Conservation (phyloP, 768 basidiomycete genomes). For the Cystobasidium ongulense region DNA sequence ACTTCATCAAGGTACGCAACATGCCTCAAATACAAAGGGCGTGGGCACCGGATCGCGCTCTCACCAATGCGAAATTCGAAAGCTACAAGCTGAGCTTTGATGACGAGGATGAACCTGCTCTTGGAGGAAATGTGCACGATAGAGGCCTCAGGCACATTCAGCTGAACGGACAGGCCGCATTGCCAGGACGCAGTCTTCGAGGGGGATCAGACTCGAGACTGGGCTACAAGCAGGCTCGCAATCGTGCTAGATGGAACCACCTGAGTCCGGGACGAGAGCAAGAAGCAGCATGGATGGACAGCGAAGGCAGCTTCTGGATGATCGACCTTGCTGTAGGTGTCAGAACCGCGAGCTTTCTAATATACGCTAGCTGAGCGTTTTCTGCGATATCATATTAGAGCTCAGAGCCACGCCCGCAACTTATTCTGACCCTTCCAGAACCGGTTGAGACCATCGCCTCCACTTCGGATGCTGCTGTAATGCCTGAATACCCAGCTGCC, state of each 20-base stretch:
- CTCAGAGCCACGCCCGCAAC: neutral
- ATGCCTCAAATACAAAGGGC: conserved; percentile 4
- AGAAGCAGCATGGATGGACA: conserved; percentile 33
- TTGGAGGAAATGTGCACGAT: neutral
- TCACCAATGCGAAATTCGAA: conserved; percentile 38
- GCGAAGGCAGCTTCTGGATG: conserved; percentile 22
- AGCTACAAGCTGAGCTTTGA: conserved; percentile 36
- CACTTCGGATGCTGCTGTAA: neutral
- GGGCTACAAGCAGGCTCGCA: conserved; percentile 33
- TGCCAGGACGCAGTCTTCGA: conserved; percentile 24
- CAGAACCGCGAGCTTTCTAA: neutral
- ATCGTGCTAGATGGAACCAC: conserved; percentile 37
- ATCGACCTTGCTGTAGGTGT: conserved; percentile 17
- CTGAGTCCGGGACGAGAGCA: conserved; percentile 14
- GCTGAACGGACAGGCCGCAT: neutral
- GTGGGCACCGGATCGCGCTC: conserved; percentile 19
- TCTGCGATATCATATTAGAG: neutral
- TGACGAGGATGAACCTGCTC: neutral
- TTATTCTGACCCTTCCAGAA: neutral
- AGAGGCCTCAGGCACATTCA: neutral
- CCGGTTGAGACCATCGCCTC: conserved; percentile 25
- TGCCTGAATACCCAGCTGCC: conserved; percentile 34
- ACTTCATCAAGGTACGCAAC: no score
- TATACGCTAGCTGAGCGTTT: neutral
- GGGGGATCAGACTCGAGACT: conserved; percentile 16